Base-by-base conservation (phyloP, 2,329 filamentous ascomycete genomes). In the Venturia asperata region DNA sequence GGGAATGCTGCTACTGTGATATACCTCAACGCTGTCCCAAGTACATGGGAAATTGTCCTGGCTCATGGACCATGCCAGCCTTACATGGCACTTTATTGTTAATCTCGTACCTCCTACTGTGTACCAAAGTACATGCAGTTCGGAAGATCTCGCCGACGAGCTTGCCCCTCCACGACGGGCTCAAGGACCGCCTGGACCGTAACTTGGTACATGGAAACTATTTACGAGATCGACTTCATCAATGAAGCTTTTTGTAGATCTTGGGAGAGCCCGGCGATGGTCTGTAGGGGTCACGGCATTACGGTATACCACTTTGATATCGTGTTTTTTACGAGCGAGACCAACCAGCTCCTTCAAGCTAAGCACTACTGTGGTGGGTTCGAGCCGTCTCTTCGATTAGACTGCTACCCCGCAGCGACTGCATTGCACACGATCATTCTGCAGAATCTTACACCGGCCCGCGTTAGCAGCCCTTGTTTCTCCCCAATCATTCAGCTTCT, bases 81-180 rank as follows among this genome's bases (percentile, higher is more conserved):
- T n/a, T 58, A 24, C 30, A 58, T 0, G 21, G 30, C 11, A 17
- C 4, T 34, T 30, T n/a, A n/a, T n/a, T n/a, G n/a, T n/a, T 34
- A 24, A 21, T 52, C 5, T 15, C 17, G 17, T 45, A 13, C 9
- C 17, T 13, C 17, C 13, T 9, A 27, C 2, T 55, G 49, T 9
- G n/a, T n/a, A n/a, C n/a, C n/a, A n/a, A n/a, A n/a, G n/a, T n/a
- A 34, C 21, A 24, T 34, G 6, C 24, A 6, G 21, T 11, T 27
- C 45, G 52, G 52, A 58, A 58, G 1, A 58, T n/a, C 30, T 37
- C 52, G 19, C 52, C 52, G 52, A 37, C 52, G 52, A 37, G 27
- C 52, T n/a, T n/a, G 52, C 3, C 3, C 24, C 5, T 37, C 15
- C 1, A 7, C 52, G 30, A 27, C 30, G 52, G 52, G 37, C 6